These are phyloP conservation scores for Neurospora sp. DNA, from an alignment of 495 filamentous ascomycete species.

Conservation along the genomic window DNA sequence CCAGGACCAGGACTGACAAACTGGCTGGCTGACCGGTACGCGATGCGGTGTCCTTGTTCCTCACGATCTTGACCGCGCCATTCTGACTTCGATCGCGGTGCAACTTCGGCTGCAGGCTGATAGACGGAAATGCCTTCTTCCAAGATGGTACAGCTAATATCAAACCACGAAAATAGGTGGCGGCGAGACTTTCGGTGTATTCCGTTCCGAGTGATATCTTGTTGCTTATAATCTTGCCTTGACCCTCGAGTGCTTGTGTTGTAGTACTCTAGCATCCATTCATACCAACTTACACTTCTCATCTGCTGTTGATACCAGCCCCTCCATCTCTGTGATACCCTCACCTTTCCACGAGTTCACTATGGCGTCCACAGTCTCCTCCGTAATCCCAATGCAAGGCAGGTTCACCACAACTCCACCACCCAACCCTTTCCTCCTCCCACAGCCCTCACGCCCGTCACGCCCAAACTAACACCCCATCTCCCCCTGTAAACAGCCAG, in stretches of 20 bases:
- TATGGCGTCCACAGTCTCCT: neutral
- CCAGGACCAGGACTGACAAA: neutral
- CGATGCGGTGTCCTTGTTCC: neutral
- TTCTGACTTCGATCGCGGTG: neutral
- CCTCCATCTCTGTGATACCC: neutral
- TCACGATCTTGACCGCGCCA: neutral
- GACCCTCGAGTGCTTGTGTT: neutral
- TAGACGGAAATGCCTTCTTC: neutral
- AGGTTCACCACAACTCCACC: neutral
- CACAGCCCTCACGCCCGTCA: neutral
- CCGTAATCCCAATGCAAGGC: neutral
- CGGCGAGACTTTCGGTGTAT: neutral
- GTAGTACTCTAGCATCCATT: neutral
- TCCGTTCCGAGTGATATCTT: neutral
- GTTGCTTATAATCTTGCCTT: neutral
- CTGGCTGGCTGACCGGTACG: neutral
- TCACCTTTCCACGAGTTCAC: neutral
- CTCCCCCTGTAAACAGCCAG: constrained; percentile 5
- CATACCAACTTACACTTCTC: neutral
- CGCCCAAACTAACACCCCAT: neutral
- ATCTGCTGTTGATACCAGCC: neutral
- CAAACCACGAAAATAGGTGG: neutral
- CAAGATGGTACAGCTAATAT: neutral
- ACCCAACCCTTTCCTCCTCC: neutral
- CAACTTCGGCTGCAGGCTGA: neutral